phyloP scores from a whole-genome alignment of 192 early-diverging fungal genomes.

The Linnemannia hyalina region DNA sequence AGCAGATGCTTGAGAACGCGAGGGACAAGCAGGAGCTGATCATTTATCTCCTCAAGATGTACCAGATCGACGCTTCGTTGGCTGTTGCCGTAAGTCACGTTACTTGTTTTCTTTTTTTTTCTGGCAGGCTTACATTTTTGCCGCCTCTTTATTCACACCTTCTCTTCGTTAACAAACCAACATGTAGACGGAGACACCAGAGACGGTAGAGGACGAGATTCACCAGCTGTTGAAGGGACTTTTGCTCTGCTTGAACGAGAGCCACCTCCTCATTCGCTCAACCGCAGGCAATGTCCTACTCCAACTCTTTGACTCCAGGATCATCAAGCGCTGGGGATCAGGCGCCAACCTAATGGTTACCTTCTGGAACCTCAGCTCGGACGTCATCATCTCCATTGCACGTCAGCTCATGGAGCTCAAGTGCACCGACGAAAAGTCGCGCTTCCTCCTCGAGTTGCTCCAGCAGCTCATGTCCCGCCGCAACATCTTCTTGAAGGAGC shows the following conservation, averaged over 20 bases:
- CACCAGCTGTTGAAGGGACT: constrained; percentile 79
- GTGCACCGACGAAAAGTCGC: constrained; percentile 73
- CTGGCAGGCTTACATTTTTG: not conserved
- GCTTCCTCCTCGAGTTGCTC: constrained; percentile 76
- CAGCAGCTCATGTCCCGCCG: constrained; percentile 74
- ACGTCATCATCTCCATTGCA: constrained; percentile 76
- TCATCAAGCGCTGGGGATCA: constrained; percentile 87
- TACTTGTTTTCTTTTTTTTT: not conserved
- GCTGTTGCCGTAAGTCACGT: constrained; percentile 72
- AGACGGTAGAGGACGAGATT: constrained; percentile 79
- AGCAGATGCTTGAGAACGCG: constrained; percentile 64
- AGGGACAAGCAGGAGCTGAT: constrained; percentile 90
- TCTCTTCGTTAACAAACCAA: not conserved
- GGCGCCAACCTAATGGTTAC: constrained; percentile 75
- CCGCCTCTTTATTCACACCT: constrained; percentile 4
- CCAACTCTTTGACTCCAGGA: constrained; percentile 77
- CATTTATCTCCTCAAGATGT: constrained; percentile 79
- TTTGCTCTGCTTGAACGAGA: constrained; percentile 81
- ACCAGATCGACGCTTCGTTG: constrained; percentile 81
- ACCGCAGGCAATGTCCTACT: constrained; percentile 80
- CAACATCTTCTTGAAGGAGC: constrained; percentile 68
- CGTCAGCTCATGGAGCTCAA: constrained; percentile 82
- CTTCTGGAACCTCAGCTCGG: constrained; percentile 83
- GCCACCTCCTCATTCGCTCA: constrained; percentile 75
- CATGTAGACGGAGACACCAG: constrained; percentile 72